These are phyloP conservation scores for Termitomyces sp. DNA, from an alignment of 768 basidiomycete genomes.

Conservation along the genomic window DNA sequence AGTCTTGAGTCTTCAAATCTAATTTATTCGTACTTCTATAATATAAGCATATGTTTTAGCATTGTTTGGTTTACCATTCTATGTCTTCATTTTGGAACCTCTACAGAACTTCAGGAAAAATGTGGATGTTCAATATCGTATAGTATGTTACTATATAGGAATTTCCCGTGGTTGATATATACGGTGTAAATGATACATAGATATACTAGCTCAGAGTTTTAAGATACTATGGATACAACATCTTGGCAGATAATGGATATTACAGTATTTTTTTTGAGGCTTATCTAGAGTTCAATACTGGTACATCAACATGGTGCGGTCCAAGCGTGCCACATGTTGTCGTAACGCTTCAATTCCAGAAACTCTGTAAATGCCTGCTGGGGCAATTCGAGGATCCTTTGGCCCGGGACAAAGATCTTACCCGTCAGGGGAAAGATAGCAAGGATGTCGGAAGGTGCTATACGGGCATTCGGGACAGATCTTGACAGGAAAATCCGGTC, in stretches of 20 bases:
- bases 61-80: background rate
- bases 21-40: constrained; percentile 8
- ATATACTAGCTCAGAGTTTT: background rate
- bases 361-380: constrained; percentile 55
- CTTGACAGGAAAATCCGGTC: constrained; percentile 62
- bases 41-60: constrained; percentile 15
- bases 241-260: constrained; percentile 5
- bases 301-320: constrained; percentile 2
- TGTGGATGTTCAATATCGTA: background rate
- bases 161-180: background rate
- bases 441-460: constrained; percentile 53
- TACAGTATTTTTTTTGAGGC: too few relatives aligned
- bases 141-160: background rate
- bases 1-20: constrained; percentile 3
- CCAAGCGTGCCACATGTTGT: constrained; percentile 55
- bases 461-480: constrained; percentile 56
- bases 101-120: background rate
- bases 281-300: background rate
- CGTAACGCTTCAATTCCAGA: constrained; percentile 49
- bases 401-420: constrained; percentile 19
- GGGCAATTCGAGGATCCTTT: constrained; percentile 64
- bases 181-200: background rate
- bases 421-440: constrained; percentile 46
- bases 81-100: background rate
- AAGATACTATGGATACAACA: constrained; percentile 8